Percentiles rank a stretch among this genome's conserved stretches.
These are phyloP conservation scores for Zymoseptoria ardabiliae DNA, from an alignment of 2,329 filamentous ascomycete species.

Conservation along the genomic window DNA sequence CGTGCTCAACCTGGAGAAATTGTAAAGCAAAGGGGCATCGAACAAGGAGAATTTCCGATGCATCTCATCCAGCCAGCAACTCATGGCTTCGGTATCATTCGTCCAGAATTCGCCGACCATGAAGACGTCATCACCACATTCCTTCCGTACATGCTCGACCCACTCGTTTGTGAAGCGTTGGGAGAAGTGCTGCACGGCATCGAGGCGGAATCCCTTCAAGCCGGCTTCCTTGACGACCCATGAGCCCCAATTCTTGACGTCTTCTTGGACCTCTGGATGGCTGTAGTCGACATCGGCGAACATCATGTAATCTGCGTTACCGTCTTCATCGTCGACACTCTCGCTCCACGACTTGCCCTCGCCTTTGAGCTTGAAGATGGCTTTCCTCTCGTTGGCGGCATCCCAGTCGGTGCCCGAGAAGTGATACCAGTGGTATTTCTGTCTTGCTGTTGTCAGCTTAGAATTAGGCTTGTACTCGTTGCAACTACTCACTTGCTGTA, in stretches of 20 bases:
- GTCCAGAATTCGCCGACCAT: slow-evolving; percentile 65
- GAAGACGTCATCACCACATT: slow-evolving; percentile 47
- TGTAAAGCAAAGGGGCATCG: slow-evolving; percentile 61
- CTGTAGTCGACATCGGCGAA: slow-evolving; percentile 62
- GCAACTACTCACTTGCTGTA: slow-evolving; percentile 40
- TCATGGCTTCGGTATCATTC: slow-evolving; percentile 48
- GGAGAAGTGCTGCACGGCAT: slow-evolving; percentile 65
- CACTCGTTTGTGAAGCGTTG: slow-evolving; percentile 57
- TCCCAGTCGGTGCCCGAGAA: slow-evolving; percentile 62
- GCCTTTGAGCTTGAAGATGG: slow-evolving; percentile 52
- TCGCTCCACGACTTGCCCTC: slow-evolving; percentile 53
- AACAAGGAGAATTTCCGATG: slow-evolving; percentile 55
- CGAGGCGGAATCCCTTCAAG: slow-evolving; percentile 59
- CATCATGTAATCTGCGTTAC: slow-evolving; percentile 61
- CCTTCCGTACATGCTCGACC: slow-evolving; percentile 43
- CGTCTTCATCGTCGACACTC: slow-evolving; percentile 52
- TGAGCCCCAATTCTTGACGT: slow-evolving; percentile 58
- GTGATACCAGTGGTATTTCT: slow-evolving; percentile 60
- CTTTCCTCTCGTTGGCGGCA: slow-evolving; percentile 47
- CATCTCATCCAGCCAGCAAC: slow-evolving; percentile 43
- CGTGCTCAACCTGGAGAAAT: slow-evolving; percentile 48
- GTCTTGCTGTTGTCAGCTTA: slow-evolving; percentile 9
- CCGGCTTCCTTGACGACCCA: slow-evolving; percentile 58
- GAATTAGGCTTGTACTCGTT: not conserved
- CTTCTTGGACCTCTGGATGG: slow-evolving; percentile 54